A percentile compares a stretch with the other conserved stretches of the same genome.
phyloP scores from a whole-genome alignment of 306 rosid genomes.

The Malus fusca region DNA sequence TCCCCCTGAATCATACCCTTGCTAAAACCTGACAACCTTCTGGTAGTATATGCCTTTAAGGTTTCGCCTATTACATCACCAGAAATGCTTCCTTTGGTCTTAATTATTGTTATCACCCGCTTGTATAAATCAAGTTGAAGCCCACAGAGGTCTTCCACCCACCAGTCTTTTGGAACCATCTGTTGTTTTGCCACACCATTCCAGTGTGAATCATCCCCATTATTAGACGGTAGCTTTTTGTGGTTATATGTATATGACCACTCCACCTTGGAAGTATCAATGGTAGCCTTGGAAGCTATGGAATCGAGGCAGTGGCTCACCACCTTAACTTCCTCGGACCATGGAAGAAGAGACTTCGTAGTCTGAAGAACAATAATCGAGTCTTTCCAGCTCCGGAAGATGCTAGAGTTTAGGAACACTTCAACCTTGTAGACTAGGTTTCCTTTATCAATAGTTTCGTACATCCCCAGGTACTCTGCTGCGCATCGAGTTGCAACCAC shows the following conservation, averaged over 20 bases:
- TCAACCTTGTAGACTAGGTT: constrained; percentile 90
- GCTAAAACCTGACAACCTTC: constrained; percentile 61
- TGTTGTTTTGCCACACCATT: constrained; percentile 63
- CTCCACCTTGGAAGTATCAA: constrained; percentile 78
- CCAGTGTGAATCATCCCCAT: constrained; percentile 60
- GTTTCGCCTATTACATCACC: constrained; percentile 70
- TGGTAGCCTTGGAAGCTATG: constrained; percentile 81
- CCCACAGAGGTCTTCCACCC: constrained; percentile 93
- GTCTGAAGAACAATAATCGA: constrained; percentile 88
- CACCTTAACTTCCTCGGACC: constrained; percentile 85
- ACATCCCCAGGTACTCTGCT: constrained; percentile 91
- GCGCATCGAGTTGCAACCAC: constrained; percentile 89
- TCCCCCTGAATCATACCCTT: constrained; percentile 64
- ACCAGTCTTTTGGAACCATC: constrained; percentile 88
- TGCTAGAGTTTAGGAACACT: constrained; percentile 87
- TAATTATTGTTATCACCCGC: constrained; percentile 49
- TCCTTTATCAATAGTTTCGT: constrained; percentile 81
- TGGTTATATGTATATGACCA: constrained; percentile 92
- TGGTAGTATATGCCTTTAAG: constrained; percentile 60
- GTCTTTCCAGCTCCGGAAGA: constrained; percentile 94
- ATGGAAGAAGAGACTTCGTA: constrained; percentile 70
- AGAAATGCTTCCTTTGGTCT: constrained; percentile 47
- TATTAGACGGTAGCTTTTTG: constrained; percentile 71
- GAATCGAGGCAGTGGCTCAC: constrained; percentile 81
- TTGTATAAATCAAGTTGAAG: constrained; percentile 83